Evolutionary conservation across 148 eudicot genomes (phyloP).

Genomic region (Cornus kousa): DNA sequence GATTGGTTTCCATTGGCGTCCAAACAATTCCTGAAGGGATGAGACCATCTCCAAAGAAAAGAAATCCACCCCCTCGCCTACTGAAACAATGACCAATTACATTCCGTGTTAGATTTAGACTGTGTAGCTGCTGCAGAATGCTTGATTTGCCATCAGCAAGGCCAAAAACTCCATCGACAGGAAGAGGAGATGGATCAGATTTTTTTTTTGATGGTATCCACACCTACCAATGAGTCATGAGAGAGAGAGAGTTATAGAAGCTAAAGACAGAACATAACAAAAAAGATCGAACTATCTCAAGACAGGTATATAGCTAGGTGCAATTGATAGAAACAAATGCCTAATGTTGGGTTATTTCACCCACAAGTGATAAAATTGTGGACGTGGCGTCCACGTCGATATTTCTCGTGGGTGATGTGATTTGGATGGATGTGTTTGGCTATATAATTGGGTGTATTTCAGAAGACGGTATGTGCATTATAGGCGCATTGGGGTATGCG

Average conservation of each 20-base stretch:
- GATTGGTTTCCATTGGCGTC: constrained; percentile 16
- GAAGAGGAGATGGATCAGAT: constrained; percentile 16
- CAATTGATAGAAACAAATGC: no score
- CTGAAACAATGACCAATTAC: constrained; percentile 24
- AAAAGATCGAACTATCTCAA: no score
- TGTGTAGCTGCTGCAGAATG: constrained; percentile 17
- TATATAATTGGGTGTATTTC: no score
- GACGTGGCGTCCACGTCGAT: no score
- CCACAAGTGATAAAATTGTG: no score
- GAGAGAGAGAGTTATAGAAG: background rate
- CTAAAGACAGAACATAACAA: no score
- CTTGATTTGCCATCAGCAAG: constrained; percentile 21
- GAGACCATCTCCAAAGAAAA: constrained; percentile 15
- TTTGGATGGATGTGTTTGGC: no score
- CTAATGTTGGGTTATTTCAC: no score
- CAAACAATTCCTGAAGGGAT: constrained; percentile 15
- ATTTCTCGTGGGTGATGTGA: no score
- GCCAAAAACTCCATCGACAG: constrained; percentile 27
- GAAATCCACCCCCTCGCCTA: constrained; percentile 16
- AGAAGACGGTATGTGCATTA: no score
- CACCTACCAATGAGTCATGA: constrained; percentile 13
- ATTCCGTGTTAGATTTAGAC: background rate
- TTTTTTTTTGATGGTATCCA: constrained; percentile 16
- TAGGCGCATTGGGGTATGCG: no score
- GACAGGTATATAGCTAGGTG: no score